phyloP scores from a whole-genome alignment of 768 basidiomycete species.

The Candolleomyces aberdarensis region DNA sequence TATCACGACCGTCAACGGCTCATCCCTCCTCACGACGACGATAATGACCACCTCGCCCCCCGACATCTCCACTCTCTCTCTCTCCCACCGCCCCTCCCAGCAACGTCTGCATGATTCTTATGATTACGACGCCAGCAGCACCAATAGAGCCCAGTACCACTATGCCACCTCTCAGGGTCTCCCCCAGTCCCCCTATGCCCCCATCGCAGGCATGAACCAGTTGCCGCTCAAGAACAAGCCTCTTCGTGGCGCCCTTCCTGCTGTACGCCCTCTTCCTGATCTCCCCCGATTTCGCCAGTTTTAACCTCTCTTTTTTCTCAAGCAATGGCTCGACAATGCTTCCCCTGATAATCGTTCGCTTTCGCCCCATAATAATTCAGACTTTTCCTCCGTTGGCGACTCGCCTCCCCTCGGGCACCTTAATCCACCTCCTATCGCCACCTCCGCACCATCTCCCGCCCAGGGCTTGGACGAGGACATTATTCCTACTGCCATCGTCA shows the following conservation, averaged over 20 bases:
- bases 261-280: constrained; percentile 47
- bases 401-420: constrained; percentile 64
- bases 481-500: constrained; percentile 98
- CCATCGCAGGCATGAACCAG: constrained; percentile 52
- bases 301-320: constrained; percentile 19
- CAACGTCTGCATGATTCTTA: constrained; percentile 86
- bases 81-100: constrained; percentile 55
- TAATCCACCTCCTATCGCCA: constrained; percentile 33
- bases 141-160: constrained; percentile 62
- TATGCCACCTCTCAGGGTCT: constrained; percentile 60
- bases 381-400: constrained; percentile 84
- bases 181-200: constrained; percentile 57
- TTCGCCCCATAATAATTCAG: constrained; percentile 84
- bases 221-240: constrained; percentile 77
- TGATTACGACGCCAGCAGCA: constrained; percentile 68
- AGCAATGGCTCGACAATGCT: constrained; percentile 87
- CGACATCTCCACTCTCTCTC: constrained; percentile 74
- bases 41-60: constrained; percentile 83
- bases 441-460: constrained; percentile 48
- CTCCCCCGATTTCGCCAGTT: constrained; percentile 14
- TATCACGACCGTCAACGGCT: constrained; percentile 19
- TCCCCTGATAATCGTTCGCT: constrained; percentile 73
- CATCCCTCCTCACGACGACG: background rate
- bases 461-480: constrained; percentile 76
- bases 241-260: constrained; percentile 65